Conservation (phyloP, 1,284 basidiomycete genomes). For the Cryptococcus sp. region DNA sequence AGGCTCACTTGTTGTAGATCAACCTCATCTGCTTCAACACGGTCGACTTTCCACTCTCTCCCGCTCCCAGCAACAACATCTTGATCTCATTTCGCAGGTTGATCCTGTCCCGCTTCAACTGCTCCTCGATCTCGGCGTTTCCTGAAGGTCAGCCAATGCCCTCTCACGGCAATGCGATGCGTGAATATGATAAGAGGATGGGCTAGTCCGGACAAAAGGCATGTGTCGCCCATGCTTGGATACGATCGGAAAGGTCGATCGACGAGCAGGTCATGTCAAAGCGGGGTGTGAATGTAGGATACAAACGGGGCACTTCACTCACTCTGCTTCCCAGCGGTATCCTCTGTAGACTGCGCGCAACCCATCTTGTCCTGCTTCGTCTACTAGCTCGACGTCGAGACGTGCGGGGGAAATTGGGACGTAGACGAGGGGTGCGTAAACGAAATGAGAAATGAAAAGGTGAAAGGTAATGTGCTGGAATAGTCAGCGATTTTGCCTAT, state of each 20-base stretch:
- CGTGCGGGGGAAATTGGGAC: no score
- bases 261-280: no score
- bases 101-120: slow-evolving; percentile 85
- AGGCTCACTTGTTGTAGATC: slow-evolving; percentile 60
- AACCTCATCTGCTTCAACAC: slow-evolving; percentile 96
- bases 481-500: no score
- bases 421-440: no score
- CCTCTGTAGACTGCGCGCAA: slow-evolving; percentile 45
- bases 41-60: slow-evolving; percentile 85
- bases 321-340: slow-evolving; percentile 42
- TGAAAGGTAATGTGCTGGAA: no score
- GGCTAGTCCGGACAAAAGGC: no score
- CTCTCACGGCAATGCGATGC: no score
- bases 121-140: slow-evolving; percentile 93
- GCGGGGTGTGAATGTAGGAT: no score
- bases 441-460: background rate
- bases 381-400: background rate
- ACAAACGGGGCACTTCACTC: slow-evolving; percentile 12
- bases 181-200: no score
- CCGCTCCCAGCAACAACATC: slow-evolving; percentile 61
- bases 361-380: slow-evolving; percentile 44
- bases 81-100: slow-evolving; percentile 94
- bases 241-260: no score
- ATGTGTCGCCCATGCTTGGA: no score
- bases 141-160: slow-evolving; percentile 31